phyloP scores from a whole-genome alignment of 192 early-diverging fungal species.

The Thamnidium elegans region DNA sequence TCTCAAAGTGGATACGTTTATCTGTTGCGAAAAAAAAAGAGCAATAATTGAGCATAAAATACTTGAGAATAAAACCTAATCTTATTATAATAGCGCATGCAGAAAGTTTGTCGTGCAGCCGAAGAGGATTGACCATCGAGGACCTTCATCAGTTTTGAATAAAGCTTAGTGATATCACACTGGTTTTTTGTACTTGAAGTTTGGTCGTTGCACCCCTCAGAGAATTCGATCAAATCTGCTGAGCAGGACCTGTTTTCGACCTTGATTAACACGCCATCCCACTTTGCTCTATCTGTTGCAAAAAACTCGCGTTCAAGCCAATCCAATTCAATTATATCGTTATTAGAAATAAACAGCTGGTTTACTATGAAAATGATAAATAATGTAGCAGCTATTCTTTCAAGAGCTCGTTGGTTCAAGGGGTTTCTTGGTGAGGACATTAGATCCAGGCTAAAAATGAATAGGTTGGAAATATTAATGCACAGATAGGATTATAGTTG shows the following conservation, averaged over 20 bases:
- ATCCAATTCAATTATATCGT: neutral
- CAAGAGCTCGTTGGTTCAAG: neutral
- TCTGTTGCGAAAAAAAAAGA: too few relatives aligned
- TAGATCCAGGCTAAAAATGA: too few relatives aligned
- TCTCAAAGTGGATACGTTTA: too few relatives aligned
- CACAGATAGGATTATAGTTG: too few relatives aligned
- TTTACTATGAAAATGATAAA: neutral
- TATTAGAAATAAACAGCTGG: neutral
- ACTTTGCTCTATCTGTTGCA: neutral
- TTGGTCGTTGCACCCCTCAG: neutral
- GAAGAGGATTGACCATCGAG: neutral
- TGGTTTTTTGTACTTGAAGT: neutral
- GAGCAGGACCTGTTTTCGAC: neutral
- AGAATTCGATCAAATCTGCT: neutral
- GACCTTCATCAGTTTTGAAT: neutral
- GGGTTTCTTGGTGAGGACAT: too few relatives aligned
- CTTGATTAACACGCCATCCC: neutral
- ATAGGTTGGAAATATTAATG: too few relatives aligned
- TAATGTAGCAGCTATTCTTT: neutral
- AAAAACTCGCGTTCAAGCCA: neutral
- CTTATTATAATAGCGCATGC: too few relatives aligned
- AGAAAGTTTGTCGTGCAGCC: neutral
- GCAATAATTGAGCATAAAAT: too few relatives aligned
- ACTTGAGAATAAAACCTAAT: too few relatives aligned
- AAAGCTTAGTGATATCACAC: neutral